Percentiles rank a stretch among this genome's conserved stretches.
Conservation (phyloP, 495 filamentous ascomycete species). For the Annulohypoxylon moriforme region DNA sequence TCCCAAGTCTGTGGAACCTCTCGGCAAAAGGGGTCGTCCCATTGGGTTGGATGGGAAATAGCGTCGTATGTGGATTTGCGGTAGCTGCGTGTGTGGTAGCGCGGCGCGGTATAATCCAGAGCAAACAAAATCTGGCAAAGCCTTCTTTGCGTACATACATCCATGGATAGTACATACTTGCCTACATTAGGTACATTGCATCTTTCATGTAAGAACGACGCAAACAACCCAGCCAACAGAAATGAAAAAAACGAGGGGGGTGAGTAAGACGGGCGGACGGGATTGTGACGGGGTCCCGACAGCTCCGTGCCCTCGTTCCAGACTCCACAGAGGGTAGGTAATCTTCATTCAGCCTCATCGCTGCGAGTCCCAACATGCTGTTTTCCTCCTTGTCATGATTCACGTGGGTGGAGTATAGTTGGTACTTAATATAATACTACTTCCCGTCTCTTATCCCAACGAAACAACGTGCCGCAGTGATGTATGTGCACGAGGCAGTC, state of each 20-base stretch:
- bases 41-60: slow-evolving; percentile 32
- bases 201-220: slow-evolving; percentile 1
- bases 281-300: background rate
- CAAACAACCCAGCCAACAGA: slow-evolving; percentile 15
- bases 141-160: background rate
- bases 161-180: background rate
- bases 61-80: slow-evolving; percentile 25
- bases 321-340: background rate
- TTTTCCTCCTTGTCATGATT: background rate
- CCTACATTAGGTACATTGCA: too few species aligned
- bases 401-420: slow-evolving; percentile 6
- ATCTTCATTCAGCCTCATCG: slow-evolving; percentile 14
- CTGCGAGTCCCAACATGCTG: background rate
- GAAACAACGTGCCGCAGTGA: slow-evolving; percentile 11
- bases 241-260: background rate
- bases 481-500: slow-evolving; percentile 6
- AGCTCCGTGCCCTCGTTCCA: background rate
- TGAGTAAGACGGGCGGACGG: background rate
- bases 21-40: slow-evolving; percentile 40
- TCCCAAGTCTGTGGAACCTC: slow-evolving; percentile 43
- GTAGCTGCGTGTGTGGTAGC: slow-evolving; percentile 11
- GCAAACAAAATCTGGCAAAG: background rate
- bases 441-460: background rate
- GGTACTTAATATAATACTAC: background rate
- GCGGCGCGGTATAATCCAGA: slow-evolving; percentile 13